Evolutionary conservation across 2,329 filamentous ascomycete species (phyloP), one percentile per base, ranked within the genome.

Genomic region (Arthrobotrys entomopaga): DNA sequence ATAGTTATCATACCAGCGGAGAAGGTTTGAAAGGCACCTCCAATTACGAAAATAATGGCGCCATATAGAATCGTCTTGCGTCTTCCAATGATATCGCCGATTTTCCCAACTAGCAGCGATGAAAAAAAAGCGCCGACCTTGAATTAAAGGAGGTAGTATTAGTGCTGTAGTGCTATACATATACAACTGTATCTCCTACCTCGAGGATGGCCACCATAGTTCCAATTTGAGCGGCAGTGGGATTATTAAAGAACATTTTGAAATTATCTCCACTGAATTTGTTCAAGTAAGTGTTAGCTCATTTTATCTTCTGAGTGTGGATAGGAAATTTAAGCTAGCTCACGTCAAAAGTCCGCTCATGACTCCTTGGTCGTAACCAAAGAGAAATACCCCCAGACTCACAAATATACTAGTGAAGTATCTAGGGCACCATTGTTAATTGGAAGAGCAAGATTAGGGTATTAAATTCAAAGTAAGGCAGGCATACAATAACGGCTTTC

Each of bases 351-450:
- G 87, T 77, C 87, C 86, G 76, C 91, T 94, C 91, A 95, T 95
- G 77, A 95, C 91, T 79, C 91, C 91, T 81, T 95, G 91, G 81
- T 95, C 91, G 84, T 95, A 95, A 77, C 91, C 92, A 80, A 96
- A 96, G 19, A 96, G 84, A 80, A 96, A 96, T 24, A 96, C 92
- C 60, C 92, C 92, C 80, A 95, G 83, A 69, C 91, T 93, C 75
- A 94, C 91, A 80, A 94, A 91, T 53, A 97, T 90, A 83, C 92
- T 97, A 56, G 93, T 97, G 81, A 97, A 97, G 81, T 97, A 97
- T 77, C 93, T 96, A 79, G 10, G 6, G 42, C 42, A 34, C 22
- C 10, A 22, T 1, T 42, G 2, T 29, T 53, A 29, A 15, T 53
- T 29, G 34, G 8, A n/a, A 4, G 8, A 19, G 15, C 16, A 3